Conservation (phyloP, 129 eudicot species). For the Artemisia argyi region DNA sequence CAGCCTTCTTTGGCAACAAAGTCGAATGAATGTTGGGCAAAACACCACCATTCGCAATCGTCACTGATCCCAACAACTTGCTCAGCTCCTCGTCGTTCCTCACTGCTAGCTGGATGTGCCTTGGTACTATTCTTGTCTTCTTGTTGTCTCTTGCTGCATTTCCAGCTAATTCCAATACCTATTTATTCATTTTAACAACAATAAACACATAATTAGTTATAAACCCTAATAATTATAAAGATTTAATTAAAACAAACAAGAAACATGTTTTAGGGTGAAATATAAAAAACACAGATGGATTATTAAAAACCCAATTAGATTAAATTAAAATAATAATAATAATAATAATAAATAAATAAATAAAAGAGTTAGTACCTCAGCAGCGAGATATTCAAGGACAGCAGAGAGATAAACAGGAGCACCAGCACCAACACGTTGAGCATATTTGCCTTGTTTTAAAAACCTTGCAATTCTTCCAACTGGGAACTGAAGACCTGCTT, state of each 20-base stretch:
- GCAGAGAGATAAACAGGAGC: conserved; percentile 51
- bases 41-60: conserved; percentile 75
- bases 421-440: conserved; percentile 50
- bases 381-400: conserved; percentile 49
- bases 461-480: conserved; percentile 53
- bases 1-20: conserved; percentile 59
- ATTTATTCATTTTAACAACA: too few species aligned
- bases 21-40: conserved; percentile 52
- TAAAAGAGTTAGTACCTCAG: conserved; percentile 28
- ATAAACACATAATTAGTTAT: too few species aligned
- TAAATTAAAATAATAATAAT: too few species aligned
- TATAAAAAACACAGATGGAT: not conserved
- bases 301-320: too few species aligned
- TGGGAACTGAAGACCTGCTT: conserved; percentile 50
- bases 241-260: too few species aligned
- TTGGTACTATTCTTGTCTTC: conserved; percentile 56
- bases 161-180: conserved; percentile 62
- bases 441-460: conserved; percentile 40
- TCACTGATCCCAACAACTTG: conserved; percentile 58
- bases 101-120: conserved; percentile 74
- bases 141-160: conserved; percentile 56
- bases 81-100: conserved; percentile 77
- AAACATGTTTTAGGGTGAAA: not conserved
- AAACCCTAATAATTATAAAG: too few species aligned
- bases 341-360: not conserved